These are phyloP conservation scores for Cladophialophora yegresii DNA, from an alignment of 2,329 filamentous ascomycete species.

Conservation along the genomic window DNA sequence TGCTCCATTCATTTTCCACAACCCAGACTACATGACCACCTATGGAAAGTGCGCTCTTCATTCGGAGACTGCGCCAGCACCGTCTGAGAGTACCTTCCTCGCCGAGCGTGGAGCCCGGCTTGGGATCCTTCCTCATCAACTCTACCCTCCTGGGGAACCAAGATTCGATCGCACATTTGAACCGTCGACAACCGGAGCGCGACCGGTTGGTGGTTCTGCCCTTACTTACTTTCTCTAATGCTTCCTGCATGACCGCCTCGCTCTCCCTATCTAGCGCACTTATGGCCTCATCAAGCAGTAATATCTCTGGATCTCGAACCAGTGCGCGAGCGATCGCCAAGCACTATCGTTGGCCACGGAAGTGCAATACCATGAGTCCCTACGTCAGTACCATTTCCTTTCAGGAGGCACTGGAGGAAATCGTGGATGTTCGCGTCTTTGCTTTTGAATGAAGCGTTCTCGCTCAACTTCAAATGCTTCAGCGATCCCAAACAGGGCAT, in stretches of 20 bases:
- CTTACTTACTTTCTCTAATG: constrained; percentile 63
- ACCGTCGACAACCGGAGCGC: constrained; percentile 75
- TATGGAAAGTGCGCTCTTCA: neutral
- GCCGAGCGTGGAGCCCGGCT: constrained; percentile 54
- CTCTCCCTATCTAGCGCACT: constrained; percentile 72
- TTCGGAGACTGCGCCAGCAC: constrained; percentile 5
- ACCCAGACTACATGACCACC: too few relatives aligned
- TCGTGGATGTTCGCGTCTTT: constrained; percentile 57
- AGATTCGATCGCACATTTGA: constrained; percentile 76
- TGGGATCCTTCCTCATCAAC: constrained; percentile 59
- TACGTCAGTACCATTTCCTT: constrained; percentile 55
- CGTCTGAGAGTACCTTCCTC: constrained; percentile 58
- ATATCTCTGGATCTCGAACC: constrained; percentile 55
- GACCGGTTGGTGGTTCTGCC: constrained; percentile 67
- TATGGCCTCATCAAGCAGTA: constrained; percentile 73
- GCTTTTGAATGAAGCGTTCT: constrained; percentile 49
- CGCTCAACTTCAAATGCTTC: constrained; percentile 71
- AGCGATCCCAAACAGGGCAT: constrained; percentile 73
- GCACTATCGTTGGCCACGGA: constrained; percentile 62
- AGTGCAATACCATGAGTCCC: constrained; percentile 58
- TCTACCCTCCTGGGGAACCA: constrained; percentile 73
- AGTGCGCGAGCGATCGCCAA: constrained; percentile 59
- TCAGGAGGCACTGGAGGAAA: constrained; percentile 52
- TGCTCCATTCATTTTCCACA: neutral
- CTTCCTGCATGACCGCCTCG: constrained; percentile 66